These are phyloP conservation scores for Clohesyomyces aquaticus DNA, from an alignment of 495 filamentous ascomycete species.

Conservation along the genomic window DNA sequence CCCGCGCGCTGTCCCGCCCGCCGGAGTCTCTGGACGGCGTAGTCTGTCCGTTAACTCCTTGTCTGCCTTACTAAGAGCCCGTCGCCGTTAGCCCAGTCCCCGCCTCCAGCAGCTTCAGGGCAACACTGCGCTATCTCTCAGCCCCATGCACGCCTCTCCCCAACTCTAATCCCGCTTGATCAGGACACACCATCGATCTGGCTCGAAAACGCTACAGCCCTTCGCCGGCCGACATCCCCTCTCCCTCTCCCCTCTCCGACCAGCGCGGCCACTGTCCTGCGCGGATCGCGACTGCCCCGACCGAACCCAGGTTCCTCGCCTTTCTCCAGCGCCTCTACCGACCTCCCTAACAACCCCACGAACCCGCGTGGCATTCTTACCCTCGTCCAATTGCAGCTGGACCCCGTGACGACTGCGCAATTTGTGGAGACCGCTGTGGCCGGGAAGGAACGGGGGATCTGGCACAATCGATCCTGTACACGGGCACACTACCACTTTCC, in stretches of 20 bases:
- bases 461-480: constrained; percentile 16
- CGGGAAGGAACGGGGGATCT: constrained; percentile 10
- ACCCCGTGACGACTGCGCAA: constrained; percentile 14
- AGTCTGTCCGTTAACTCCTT: background rate
- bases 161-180: constrained; percentile 14
- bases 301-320: constrained; percentile 56
- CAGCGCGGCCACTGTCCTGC: constrained; percentile 25
- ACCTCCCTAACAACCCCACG: constrained; percentile 55
- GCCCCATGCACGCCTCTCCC: constrained; percentile 28
- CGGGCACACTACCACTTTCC: constrained; percentile 32
- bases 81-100: constrained; percentile 5
- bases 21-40: constrained; percentile 4
- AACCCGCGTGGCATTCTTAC: constrained; percentile 13
- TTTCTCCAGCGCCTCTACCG: constrained; percentile 61
- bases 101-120: constrained; percentile 26
- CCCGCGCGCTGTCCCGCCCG: background rate
- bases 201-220: constrained; percentile 35
- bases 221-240: constrained; percentile 28
- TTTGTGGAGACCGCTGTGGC: constrained; percentile 11
- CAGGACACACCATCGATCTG: constrained; percentile 38
- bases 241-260: constrained; percentile 10
- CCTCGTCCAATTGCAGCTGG: background rate
- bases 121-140: constrained; percentile 11
- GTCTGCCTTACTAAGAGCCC: background rate
- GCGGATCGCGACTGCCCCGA: constrained; percentile 43